Conservation (phyloP, 2,329 filamentous ascomycete species). For the Lasiodiplodia sp. region DNA sequence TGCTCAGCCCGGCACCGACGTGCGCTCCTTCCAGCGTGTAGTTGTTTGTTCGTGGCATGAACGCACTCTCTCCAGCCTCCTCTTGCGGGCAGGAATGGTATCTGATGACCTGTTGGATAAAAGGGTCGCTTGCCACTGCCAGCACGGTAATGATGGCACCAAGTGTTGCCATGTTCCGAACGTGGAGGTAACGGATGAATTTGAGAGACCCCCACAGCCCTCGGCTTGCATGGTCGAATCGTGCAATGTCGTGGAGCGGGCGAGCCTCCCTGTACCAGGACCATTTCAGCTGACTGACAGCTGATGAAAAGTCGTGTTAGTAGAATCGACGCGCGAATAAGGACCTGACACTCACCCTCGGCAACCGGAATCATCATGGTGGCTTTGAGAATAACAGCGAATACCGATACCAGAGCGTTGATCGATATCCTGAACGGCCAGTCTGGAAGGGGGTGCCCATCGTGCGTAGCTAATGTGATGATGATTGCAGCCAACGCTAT, state of each 20-base stretch:
- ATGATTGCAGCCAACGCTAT: background rate
- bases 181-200: background rate
- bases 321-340: no score
- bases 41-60: conserved; percentile 4
- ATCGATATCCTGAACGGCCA: conserved; percentile 5
- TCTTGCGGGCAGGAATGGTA: conserved; percentile 3
- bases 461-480: conserved; percentile 1
- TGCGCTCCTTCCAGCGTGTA: background rate
- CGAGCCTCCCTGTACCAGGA: conserved; percentile 8
- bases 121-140: conserved; percentile 11
- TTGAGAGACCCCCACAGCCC: conserved; percentile 2
- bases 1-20: background rate
- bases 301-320: background rate
- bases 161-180: background rate
- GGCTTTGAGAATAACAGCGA: conserved; percentile 15
- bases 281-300: conserved; percentile 13
- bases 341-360: background rate
- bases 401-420: conserved; percentile 11
- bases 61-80: background rate
- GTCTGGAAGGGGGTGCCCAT: conserved; percentile 5
- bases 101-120: conserved; percentile 14
- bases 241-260: conserved; percentile 8
- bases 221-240: conserved; percentile 11
- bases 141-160: conserved; percentile 6
- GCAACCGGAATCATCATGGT: conserved; percentile 15